These are phyloP conservation scores for Sinapis alba DNA, from an alignment of 441 rosid genomes.

Conservation along the genomic window DNA sequence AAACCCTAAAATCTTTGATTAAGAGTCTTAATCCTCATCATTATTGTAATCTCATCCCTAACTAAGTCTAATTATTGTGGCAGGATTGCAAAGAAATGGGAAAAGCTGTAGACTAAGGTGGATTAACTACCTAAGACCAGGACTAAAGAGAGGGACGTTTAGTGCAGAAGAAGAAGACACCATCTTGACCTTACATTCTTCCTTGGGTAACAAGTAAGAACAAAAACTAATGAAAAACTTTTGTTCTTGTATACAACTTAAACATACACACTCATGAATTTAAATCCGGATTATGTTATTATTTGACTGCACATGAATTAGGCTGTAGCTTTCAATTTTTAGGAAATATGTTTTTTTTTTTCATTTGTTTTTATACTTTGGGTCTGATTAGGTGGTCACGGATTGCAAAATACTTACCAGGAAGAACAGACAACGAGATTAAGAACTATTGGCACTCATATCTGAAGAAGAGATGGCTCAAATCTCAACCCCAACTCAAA, in stretches of 20 bases:
- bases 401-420: conserved; percentile 71
- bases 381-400: conserved; percentile 65
- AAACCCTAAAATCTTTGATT: not conserved
- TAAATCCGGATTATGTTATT: not conserved
- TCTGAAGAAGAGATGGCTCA: conserved; percentile 61
- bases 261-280: not conserved
- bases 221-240: not conserved
- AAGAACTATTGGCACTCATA: conserved; percentile 87
- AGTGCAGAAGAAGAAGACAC: conserved; percentile 61
- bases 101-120: conserved; percentile 86
- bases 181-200: conserved; percentile 61
- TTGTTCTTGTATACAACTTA: not conserved
- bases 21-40: not conserved
- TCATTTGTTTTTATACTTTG: not conserved
- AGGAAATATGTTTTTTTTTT: conserved; percentile 29
- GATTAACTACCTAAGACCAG: conserved; percentile 86
- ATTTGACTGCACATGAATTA: not conserved
- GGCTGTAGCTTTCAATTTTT: not conserved
- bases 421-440: conserved; percentile 85
- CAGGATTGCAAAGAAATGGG: conserved; percentile 86
- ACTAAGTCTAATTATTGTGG: not conserved
- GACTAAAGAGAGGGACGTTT: conserved; percentile 67
- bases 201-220: conserved; percentile 81
- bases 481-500: conserved; percentile 42
- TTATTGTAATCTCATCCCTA: not conserved